A percentile compares a stretch with the other conserved stretches of the same genome.
Conservation (phyloP, 2,329 filamentous ascomycete genomes). For the Venturiaceae sp. region DNA sequence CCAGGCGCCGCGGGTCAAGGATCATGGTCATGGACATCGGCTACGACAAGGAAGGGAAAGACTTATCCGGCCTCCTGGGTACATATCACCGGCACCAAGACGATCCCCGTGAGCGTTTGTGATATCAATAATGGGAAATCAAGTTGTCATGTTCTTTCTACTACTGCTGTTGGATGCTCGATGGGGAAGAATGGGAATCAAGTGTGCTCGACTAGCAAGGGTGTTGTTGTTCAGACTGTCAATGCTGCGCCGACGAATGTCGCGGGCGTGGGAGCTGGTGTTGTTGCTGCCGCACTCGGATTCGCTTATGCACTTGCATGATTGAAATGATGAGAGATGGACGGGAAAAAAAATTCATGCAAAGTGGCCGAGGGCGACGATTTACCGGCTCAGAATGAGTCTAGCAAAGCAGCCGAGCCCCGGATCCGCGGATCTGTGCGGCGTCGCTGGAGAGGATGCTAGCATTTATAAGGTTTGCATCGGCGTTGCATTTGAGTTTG, state of each 20-base stretch:
- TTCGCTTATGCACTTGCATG: background rate
- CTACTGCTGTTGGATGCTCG: background rate
- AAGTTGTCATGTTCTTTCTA: background rate
- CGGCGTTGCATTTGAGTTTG: no score
- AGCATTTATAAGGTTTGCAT: no score
- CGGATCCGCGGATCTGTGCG: no score
- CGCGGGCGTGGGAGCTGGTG: background rate
- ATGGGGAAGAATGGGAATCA: background rate
- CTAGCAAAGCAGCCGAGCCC: no score
- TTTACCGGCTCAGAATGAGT: no score
- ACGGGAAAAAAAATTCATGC: background rate
- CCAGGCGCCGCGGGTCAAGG: background rate
- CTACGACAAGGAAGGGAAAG: background rate
- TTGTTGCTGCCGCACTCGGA: background rate
- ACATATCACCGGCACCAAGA: slow-evolving; percentile 1
- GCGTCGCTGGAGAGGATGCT: no score
- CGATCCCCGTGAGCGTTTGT: background rate
- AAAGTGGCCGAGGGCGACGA: no score
- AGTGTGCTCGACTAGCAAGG: background rate
- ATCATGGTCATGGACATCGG: background rate
- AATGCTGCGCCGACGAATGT: background rate
- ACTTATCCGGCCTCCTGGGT: background rate
- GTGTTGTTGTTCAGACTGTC: background rate
- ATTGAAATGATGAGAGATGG: background rate
- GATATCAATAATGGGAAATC: background rate